Conservation (phyloP, 768 basidiomycete genomes). For the Kwoniella dejecticola region DNA sequence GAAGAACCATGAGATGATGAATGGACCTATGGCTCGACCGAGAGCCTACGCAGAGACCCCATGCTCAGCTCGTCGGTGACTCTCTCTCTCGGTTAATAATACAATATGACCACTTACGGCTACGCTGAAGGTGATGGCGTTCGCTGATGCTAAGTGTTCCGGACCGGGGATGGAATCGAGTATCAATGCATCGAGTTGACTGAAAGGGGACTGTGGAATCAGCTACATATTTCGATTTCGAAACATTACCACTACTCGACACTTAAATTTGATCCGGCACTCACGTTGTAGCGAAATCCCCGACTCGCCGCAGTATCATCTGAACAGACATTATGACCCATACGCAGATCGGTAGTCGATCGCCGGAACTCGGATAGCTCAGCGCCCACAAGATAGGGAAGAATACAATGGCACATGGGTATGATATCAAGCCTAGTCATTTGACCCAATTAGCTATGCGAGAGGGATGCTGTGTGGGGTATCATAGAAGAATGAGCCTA, state of each 20-base stretch:
- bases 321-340: constrained; percentile 31
- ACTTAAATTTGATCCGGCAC: constrained; percentile 7
- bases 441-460: not conserved
- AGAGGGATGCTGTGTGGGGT: not conserved
- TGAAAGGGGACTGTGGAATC: not conserved
- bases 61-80: not conserved
- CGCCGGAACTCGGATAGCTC: constrained; percentile 18
- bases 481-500: too few relatives aligned
- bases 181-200: constrained; percentile 37
- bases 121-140: constrained; percentile 40
- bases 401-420: constrained; percentile 29
- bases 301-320: constrained; percentile 35
- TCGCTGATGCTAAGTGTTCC: constrained; percentile 36
- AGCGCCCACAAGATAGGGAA: constrained; percentile 37
- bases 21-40: constrained; percentile 36
- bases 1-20: constrained; percentile 40
- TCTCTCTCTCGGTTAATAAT: too few relatives aligned
- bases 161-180: constrained; percentile 38
- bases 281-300: constrained; percentile 42
- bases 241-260: too few relatives aligned
- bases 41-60: constrained; percentile 16
- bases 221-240: too few relatives aligned
- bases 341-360: constrained; percentile 11
- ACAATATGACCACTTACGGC: constrained; percentile 24
- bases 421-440: constrained; percentile 30